Base-by-base conservation (phyloP, 352 stramenopile species). In the Phytopythium cucurbitacearum region DNA sequence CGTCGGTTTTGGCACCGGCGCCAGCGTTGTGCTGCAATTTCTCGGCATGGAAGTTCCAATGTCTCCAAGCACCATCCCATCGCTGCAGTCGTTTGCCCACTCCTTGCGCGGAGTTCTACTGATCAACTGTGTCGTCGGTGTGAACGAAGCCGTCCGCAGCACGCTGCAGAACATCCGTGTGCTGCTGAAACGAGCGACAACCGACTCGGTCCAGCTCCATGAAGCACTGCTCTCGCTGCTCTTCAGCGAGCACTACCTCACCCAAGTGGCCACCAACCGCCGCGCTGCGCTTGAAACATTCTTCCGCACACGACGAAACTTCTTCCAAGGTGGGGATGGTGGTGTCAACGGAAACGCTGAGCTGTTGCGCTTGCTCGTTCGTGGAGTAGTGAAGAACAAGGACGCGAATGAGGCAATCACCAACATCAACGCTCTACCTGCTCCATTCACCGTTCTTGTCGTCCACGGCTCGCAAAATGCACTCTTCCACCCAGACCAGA, bases 211-310 rank as follows among this genome's bases (percentile, higher is more conserved):
- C 0, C 70, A 89, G 53, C 62, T 73, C 32, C 65, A 90, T 40
- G 75, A 90, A 59, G 63, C 73, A 10, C 53, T 88, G 0, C 47
- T 71, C 0, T 56, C 61, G 3, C 53, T 56, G 15, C 44, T 85
- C 0, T 90, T 90, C 48, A 88, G 79, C 51, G 73, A 85, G 0
- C 67, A 72, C 28, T 90, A 92, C 45, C 57, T 88, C 10, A 73
- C 72, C 2, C 76, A 90, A 54, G 67, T 79, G 7, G 63, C 62
- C 1, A 5, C 59, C 16, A 84, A 62, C 47, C 73, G 80, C 12
- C 63, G 71, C 34, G 48, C 49, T 13, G 78, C 71, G 1, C 59
- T 86, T 37, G 60, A 76, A 47, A 51, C 46, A 9, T 91, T 91
- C 50, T 89, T 89, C 50, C 38, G 48, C 7, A 72, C 73, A 0